Evolutionary conservation across 345 rosid species (phyloP), one percentile per base, ranked within the genome.

Genomic region (Eucalyptus tenuipes): DNA sequence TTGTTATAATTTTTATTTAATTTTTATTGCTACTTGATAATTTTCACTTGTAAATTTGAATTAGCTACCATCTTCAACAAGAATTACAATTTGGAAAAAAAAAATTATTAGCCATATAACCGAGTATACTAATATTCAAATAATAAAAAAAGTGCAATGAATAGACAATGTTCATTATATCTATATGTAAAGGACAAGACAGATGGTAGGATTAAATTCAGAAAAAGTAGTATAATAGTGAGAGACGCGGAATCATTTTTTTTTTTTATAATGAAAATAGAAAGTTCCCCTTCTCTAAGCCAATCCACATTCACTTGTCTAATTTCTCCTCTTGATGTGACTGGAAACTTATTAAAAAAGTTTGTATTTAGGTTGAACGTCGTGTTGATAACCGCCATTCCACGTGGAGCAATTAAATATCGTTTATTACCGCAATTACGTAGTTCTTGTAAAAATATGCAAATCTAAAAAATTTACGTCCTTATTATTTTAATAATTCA

Each of bases 351-450:
- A 17, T 50, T 17, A 0, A 50, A 50, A 17, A 50, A 50, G 8
- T 50, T 3, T 0, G 3, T 50, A 17, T 0, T 50, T 50, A 50
- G 22, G 0, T 17, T 50, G 55, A 50, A 50, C 55, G 4, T 50
- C 22, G 9, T 50, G 55, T 50, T 0, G 31, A 64, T n/a, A n/a
- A 8, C 0, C 37, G 17, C 37, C 18, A 12, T 64, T n/a, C 33
- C 75, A 8, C 18, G 75, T 7, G 18, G 37, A n/a, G 37, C 7
- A 12, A 20, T 64, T 64, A 14, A 64, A 31, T 64, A 13, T n/a
- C 31, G 37, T 64, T 64, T 64, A 64, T 64, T n/a, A 64, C 10
- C 1, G 37, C 75, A n/a, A 5, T 64, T 64, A 13, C 33, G 33
- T 3, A 61, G 0, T 61, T 61, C 33, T 13, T 61, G 71, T 50